Conservation (phyloP, 2,329 filamentous ascomycete species). For the Paraphoma chrysanthemicola region DNA sequence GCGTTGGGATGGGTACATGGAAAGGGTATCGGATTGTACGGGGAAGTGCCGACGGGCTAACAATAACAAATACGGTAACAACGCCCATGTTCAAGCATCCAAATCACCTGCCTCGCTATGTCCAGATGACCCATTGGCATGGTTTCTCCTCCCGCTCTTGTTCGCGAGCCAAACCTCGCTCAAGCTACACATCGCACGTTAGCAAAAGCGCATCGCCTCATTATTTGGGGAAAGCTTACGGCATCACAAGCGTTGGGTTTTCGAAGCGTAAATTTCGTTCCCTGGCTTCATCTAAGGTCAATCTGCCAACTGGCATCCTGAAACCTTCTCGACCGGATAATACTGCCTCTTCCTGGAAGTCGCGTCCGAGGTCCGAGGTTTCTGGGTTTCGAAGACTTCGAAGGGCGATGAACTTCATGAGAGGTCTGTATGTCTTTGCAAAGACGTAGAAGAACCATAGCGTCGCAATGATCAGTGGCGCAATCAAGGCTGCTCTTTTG, state of each 20-base stretch:
- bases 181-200: conserved; percentile 55
- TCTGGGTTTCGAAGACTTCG: conserved; percentile 77
- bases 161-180: conserved; percentile 70
- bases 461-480: conserved; percentile 79
- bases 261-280: conserved; percentile 75
- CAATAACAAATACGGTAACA: conserved; percentile 4
- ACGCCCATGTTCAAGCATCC: conserved; percentile 3
- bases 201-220: background rate
- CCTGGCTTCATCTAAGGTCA: conserved; percentile 74
- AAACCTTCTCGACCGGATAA: conserved; percentile 12
- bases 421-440: conserved; percentile 78
- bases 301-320: conserved; percentile 44
- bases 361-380: conserved; percentile 56
- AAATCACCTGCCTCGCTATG: conserved; percentile 25
- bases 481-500: conserved; percentile 72
- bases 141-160: conserved; percentile 33
- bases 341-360: conserved; percentile 51
- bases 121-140: conserved; percentile 28
- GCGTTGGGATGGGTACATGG: too few species aligned
- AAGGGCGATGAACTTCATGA: conserved; percentile 92
- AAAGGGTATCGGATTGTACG: conserved; percentile 7
- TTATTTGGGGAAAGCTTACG: conserved; percentile 58
- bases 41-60: background rate
- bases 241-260: conserved; percentile 75
- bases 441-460: conserved; percentile 92